Base-by-base conservation (phyloP, 2,329 filamentous ascomycete genomes). In the Coleophoma cylindrospora region DNA sequence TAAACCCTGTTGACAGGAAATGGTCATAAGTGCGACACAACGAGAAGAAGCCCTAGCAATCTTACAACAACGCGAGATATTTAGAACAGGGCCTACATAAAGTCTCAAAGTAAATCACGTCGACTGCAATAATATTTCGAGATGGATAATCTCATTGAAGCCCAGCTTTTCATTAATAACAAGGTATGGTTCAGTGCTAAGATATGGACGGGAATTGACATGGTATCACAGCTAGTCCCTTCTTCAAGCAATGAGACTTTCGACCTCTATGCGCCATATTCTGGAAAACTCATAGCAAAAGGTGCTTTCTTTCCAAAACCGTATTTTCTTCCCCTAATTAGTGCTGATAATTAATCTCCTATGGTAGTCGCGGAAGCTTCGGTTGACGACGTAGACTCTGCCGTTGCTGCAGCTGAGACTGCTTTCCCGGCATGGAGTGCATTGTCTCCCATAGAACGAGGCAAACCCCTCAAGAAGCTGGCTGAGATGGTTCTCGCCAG, bases 381-480 rank as follows among this genome's bases (percentile, higher is more conserved):
- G 1, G 67, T 74, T 1, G 74, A 80, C 19, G 85, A 89, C 66
- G 77, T 89, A 45, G 81, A 89, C 64, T 68, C 67, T 12, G 86
- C 86, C 13, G 85, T 89, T 21, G 69, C 75, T 32, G 81, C 86
- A 3, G 86, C 86, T 34, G 77, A 82, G 47, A 74, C 75, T 54
- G 86, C 87, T 3, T 81, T 90, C 50, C 74, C 81, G 1, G 73
- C 76, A 13, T 91, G 87, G 87, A 77, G 78, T 53, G 73, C 77
- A 21, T 74, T 89, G 44, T 72, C 79, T 15, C 75, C 75, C 17
- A 81, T 81, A 3, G 80, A 85, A 46, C 80, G 86, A 37, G 86
- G 81, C 36, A 73, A 74, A 13, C 66, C 90, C 49, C 76, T 91
- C 74, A 71, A 72, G 64, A 86, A 83, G 67, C 77, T 91, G 17